Evolutionary conservation across 495 filamentous ascomycete species (phyloP), one percentile per base, ranked within the genome.

Genomic region (Penicillium desertorum): DNA sequence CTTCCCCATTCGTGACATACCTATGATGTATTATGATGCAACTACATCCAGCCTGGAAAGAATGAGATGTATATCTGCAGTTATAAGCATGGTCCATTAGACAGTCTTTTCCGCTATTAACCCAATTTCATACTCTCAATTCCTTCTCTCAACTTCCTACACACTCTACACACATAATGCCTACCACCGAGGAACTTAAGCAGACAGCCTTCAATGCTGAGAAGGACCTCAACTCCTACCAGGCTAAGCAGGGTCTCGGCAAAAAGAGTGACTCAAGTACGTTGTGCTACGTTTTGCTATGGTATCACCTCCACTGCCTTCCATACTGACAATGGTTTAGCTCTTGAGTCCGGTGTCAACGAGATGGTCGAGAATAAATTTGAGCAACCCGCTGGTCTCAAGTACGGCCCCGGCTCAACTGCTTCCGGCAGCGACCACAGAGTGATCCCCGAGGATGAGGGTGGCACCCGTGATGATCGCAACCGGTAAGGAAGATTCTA

Each of bases 311-410:
- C 8, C 1, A 25, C 2, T 29, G 8, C 27, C 27, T 29, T 29
- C 0, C n/a, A 3, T 48, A 17, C 36, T 55, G 29, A 56, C 17
- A 47, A 25, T 45, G 32, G 50, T 45, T 14, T 54, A 83, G 79
- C 76, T n/a, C 47, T 65, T 46, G 81, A 86, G 65, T 84, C 81
- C 48, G 79, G 79, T 48, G 71, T 84, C 62, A 70, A 84, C 60
- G 69, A 78, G 52, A 62, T 69, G 61, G 81, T 73, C n/a, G 57
- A 66, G 16, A 58, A 67, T 47, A 74, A 75, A 45, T 83, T 84
- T 64, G 65, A 73, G 20, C 56, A 70, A n/a, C 62, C 73, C 52
- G 63, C 73, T 3, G 60, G 57, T 7, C 73, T 82, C 19, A 75
- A 68, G 43, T 78, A 79, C 54, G 81, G 81, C 43, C 71, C 73